These are phyloP conservation scores for Orbilia ellipsospora DNA, from an alignment of 2,329 filamentous ascomycete genomes.

Conservation along the genomic window DNA sequence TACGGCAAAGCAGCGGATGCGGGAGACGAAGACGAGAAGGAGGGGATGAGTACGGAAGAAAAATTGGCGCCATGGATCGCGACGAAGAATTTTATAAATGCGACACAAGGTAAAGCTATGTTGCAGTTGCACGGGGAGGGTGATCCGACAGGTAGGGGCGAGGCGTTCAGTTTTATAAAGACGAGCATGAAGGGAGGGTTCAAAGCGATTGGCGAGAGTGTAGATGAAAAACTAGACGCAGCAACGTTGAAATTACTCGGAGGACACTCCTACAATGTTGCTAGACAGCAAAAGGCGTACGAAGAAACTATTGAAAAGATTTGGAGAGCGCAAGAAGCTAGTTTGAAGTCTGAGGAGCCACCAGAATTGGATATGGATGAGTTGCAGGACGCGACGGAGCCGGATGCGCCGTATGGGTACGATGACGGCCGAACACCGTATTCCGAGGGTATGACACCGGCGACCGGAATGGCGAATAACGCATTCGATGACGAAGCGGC, in stretches of 20 bases:
- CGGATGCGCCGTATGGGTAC: slow-evolving; percentile 61
- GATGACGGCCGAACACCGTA: slow-evolving; percentile 68
- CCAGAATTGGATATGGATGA: slow-evolving; percentile 59
- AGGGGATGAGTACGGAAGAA: slow-evolving; percentile 68
- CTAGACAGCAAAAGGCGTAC: slow-evolving; percentile 90
- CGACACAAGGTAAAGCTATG: slow-evolving; percentile 95
- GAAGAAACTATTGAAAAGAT: slow-evolving; percentile 90
- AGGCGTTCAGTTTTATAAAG: slow-evolving; percentile 96
- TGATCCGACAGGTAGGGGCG: slow-evolving; percentile 90
- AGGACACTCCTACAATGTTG: slow-evolving; percentile 97
- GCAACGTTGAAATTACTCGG: slow-evolving; percentile 65
- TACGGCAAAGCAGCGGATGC: slow-evolving; percentile 75
- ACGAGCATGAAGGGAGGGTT: slow-evolving; percentile 98
- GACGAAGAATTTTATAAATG: slow-evolving; percentile 95
- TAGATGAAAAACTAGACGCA: slow-evolving; percentile 60
- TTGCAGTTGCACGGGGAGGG: slow-evolving; percentile 92
- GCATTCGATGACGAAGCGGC: slow-evolving; percentile 75
- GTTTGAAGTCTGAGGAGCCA: slow-evolving; percentile 58
- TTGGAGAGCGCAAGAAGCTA: slow-evolving; percentile 71
- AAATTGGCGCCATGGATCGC: slow-evolving; percentile 96
- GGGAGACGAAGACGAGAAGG: slow-evolving; percentile 64
- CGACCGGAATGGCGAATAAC: slow-evolving; percentile 61
- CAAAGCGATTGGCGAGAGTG: slow-evolving; percentile 59
- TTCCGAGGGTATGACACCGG: slow-evolving; percentile 73
- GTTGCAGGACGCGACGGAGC: slow-evolving; percentile 57